Percentiles rank a stretch among this genome's conserved stretches.
Evolutionary conservation across 176 grass and related monocot genomes (phyloP).

Genomic region (Carex myosuroides): DNA sequence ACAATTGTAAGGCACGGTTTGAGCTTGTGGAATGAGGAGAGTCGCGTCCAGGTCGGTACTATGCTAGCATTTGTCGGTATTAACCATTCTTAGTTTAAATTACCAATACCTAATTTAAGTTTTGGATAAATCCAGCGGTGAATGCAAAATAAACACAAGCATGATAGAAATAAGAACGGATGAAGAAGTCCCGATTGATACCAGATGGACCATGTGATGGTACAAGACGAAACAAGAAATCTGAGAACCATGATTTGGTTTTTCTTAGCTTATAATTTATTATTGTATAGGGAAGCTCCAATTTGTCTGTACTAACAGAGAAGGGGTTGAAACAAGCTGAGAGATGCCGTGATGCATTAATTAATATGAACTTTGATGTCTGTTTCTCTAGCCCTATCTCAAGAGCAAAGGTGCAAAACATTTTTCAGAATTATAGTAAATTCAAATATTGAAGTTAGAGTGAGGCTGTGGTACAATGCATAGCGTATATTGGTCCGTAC

Average conservation of each 20-base stretch:
- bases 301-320: conserved; percentile 67
- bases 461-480: too few species aligned
- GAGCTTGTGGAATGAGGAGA: conserved; percentile 59
- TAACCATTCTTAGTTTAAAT: neutral
- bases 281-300: conserved; percentile 67
- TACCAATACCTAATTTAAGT: neutral
- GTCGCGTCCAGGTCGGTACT: conserved; percentile 38
- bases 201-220: neutral
- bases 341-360: conserved; percentile 59
- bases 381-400: conserved; percentile 85
- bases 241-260: neutral
- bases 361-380: conserved; percentile 50
- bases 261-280: neutral
- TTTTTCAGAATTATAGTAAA: neutral
- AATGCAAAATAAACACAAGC: neutral
- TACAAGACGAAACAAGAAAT: neutral
- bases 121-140: neutral
- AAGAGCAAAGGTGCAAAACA: conserved; percentile 54
- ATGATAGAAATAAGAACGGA: neutral
- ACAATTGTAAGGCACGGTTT: conserved; percentile 82
- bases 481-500: too few species aligned
- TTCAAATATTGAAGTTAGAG: neutral
- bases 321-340: conserved; percentile 53
- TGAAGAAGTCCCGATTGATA: neutral
- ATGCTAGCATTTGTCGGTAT: neutral